phyloP scores from a whole-genome alignment of 345 rosid species.

The Eucalyptus rudis region DNA sequence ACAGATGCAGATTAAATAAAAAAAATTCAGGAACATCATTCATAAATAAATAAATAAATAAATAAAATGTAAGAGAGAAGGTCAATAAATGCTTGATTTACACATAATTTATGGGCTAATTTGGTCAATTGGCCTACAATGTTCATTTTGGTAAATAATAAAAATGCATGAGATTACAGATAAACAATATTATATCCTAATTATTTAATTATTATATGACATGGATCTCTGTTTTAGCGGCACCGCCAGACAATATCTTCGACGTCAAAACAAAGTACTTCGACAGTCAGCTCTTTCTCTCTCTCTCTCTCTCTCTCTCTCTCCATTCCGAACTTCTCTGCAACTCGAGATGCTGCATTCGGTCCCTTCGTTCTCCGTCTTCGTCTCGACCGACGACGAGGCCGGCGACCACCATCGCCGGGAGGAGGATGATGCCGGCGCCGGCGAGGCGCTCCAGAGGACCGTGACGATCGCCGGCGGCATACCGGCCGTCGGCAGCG shows the following conservation, averaged over 20 bases:
- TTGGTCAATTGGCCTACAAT: neutral
- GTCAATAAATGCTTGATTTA: neutral
- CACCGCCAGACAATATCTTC: neutral
- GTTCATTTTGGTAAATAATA: neutral
- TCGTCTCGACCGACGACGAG: constrained; percentile 6
- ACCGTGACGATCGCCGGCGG: constrained; percentile 31
- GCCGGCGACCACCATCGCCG: neutral
- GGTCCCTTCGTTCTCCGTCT: constrained; percentile 47
- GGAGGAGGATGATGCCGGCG: neutral
- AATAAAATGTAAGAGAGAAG: too few relatives aligned
- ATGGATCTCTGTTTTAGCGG: neutral
- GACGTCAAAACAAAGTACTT: neutral
- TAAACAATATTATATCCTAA: neutral
- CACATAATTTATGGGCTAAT: neutral
- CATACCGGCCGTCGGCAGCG: constrained; percentile 8
- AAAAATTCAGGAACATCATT: too few relatives aligned
- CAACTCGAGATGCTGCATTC: constrained; percentile 27
- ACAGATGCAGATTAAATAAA: too few relatives aligned
- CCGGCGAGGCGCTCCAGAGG: constrained; percentile 11
- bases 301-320: neutral
- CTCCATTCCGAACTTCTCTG: neutral
- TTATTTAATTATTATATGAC: neutral
- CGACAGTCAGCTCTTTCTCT: neutral
- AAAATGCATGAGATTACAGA: neutral
- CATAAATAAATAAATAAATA: too few relatives aligned